phyloP scores from a whole-genome alignment of 2,329 filamentous ascomycete genomes.

The Rachicladosporium sp. region DNA sequence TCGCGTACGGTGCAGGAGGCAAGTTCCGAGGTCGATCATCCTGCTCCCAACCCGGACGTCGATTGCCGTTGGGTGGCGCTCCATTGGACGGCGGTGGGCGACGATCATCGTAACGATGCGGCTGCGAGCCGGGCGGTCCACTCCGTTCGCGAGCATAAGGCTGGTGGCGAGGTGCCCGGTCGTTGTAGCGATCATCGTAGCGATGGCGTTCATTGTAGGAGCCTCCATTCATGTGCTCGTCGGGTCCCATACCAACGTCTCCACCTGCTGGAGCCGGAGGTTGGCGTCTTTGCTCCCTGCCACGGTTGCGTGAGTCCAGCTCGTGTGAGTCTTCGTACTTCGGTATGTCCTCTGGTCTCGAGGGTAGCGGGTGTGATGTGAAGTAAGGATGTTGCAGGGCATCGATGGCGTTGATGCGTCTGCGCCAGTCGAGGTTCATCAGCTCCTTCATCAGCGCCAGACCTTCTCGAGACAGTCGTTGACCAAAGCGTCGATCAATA shows the following conservation, averaged over 20 bases:
- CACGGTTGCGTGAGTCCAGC: constrained; percentile 73
- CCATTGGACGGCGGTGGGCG: constrained; percentile 10
- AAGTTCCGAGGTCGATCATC: constrained; percentile 8
- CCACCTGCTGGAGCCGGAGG: constrained; percentile 88
- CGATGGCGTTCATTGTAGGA: constrained; percentile 11
- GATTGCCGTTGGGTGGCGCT: constrained; percentile 8
- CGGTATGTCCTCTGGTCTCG: constrained; percentile 76
- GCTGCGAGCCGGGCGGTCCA: constrained; percentile 23
- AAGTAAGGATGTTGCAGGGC: constrained; percentile 91
- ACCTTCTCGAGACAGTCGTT: constrained; percentile 44
- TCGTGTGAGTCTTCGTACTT: constrained; percentile 91
- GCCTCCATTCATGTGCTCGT: constrained; percentile 41
- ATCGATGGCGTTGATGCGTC: constrained; percentile 83
- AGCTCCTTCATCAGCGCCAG: constrained; percentile 72
- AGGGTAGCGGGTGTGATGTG: constrained; percentile 62
- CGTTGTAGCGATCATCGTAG: constrained; percentile 14
- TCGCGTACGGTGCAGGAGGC: constrained; percentile 10
- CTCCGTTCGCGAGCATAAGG: constrained; percentile 24
- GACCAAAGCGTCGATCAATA: constrained; percentile 58
- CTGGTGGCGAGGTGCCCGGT: constrained; percentile 10
- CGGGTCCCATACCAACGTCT: constrained; percentile 63
- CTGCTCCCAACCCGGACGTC: constrained; percentile 15
- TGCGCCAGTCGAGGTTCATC: constrained; percentile 77
- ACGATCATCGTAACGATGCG: constrained; percentile 16
- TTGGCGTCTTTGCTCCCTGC: constrained; percentile 71